Evolutionary conservation across 164 flowering plant genomes (phyloP).

Genomic region (Chloranthus sessilifolius): DNA sequence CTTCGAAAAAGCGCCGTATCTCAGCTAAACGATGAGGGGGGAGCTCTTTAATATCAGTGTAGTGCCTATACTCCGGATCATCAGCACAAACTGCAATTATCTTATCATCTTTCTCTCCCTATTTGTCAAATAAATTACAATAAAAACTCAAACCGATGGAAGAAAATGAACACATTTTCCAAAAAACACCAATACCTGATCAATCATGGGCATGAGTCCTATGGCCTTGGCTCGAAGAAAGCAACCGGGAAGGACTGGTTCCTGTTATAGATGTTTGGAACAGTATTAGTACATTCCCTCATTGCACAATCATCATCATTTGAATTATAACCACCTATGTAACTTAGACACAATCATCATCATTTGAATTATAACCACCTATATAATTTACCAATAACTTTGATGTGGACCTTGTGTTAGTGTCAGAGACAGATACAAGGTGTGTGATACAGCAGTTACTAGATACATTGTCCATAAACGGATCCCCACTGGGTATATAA

Average conservation of each 20-base stretch:
- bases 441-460: too few relatives aligned
- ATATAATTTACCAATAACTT: too few relatives aligned
- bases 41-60: constrained; percentile 52
- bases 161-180: neutral
- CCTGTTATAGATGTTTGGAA: constrained; percentile 27
- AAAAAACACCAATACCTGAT: constrained; percentile 24
- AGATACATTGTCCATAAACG: too few relatives aligned
- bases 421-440: too few relatives aligned
- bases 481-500: too few relatives aligned
- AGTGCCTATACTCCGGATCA: constrained; percentile 69
- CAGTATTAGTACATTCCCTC: too few relatives aligned
- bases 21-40: constrained; percentile 68
- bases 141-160: constrained; percentile 2
- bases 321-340: too few relatives aligned
- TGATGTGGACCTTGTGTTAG: too few relatives aligned
- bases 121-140: neutral
- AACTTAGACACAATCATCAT: too few relatives aligned
- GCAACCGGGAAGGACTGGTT: constrained; percentile 66
- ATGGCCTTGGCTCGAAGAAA: constrained; percentile 65
- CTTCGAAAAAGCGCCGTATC: constrained; percentile 73
- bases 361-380: too few relatives aligned
- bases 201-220: constrained; percentile 69
- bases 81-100: constrained; percentile 79
- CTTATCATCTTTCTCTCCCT: constrained; percentile 82
- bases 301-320: too few relatives aligned